Base-by-base conservation (phyloP, 2,329 filamentous ascomycete species). In the Fusarium sp. region DNA sequence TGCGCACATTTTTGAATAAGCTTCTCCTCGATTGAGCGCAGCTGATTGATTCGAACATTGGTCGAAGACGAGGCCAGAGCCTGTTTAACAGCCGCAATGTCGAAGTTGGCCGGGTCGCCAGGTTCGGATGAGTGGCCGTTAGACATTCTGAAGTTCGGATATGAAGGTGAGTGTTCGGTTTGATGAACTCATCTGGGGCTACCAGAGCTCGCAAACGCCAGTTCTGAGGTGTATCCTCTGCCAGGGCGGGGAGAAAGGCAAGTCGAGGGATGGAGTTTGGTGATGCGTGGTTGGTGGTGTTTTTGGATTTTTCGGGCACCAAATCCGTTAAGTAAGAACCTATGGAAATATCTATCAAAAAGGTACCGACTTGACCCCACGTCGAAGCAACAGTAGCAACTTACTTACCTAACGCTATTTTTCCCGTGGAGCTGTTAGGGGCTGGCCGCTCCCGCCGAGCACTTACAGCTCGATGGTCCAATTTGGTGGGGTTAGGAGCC, bases 61-160 rank as follows among this genome's bases (percentile, higher is more conserved):
- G 89, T 91, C 9, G 89, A 91, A 46, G 90, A 90, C 41, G 88
- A 89, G 52, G 83, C 82, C 63, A 91, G 79, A 52, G 84, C 85
- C 49, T 80, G 78, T 73, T 82, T 84, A 55, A 81, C 81, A 62
- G 82, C 79, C 55, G 78, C 77, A 70, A 87, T 78, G 78, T 90
- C 85, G 67, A 89, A 77, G 71, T 76, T 75, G 71, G 78, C 74
- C 66, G 77, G 72, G 50, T 68, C 49, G 69, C 71, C 74, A 58
- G 83, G 81, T 83, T 82, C 84, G 84, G 86, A 74, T 70, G 69
- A 69, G 56, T 69, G 68, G 57, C 72, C 59, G 72, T 80, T 76
- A 77, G 79, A 79, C 79, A 80, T 81, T 65, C 65, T 74, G 75
- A 55, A 67, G 65, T 72, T 72, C 59, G 59, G 62, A 71, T 63